A percentile compares a stretch with the other conserved stretches of the same genome.
phyloP scores from a whole-genome alignment of 2,329 filamentous ascomycete species.

The Trichoderma polysporum region DNA sequence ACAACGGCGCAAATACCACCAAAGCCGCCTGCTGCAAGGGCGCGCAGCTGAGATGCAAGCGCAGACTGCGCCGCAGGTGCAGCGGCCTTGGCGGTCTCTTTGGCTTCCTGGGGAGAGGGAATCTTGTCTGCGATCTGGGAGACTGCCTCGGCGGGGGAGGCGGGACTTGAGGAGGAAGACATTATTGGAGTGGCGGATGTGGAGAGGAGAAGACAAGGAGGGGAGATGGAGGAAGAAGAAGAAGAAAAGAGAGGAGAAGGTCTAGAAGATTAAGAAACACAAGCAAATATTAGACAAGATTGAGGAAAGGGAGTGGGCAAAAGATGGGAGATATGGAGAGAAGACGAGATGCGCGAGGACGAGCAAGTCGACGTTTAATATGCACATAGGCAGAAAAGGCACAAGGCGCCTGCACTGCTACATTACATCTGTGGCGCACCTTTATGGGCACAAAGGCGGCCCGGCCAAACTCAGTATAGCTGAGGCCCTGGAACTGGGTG shows the following conservation, averaged over 20 bases:
- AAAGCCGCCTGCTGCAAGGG: conserved; percentile 84
- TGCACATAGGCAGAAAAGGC: conserved; percentile 3
- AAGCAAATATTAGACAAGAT: not conserved
- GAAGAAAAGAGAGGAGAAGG: not conserved
- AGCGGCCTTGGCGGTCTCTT: conserved; percentile 21
- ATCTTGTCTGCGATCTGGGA: conserved; percentile 40
- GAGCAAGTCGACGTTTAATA: not conserved
- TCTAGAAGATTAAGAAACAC: not conserved
- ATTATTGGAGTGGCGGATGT: not conserved
- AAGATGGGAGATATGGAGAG: not conserved
- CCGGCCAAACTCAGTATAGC: not conserved
- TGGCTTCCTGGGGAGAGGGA: conserved; percentile 43
- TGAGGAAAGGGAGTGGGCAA: not conserved
- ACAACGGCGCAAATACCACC: conserved; percentile 92
- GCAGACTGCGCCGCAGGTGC: conserved; percentile 31
- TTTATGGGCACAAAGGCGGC: not conserved
- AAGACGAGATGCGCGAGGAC: not conserved
- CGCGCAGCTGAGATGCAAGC: conserved; percentile 62
- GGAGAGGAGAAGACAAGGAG: not conserved
- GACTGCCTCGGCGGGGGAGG: conserved; percentile 22
- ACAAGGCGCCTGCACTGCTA: not conserved
- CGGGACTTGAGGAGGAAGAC: conserved; percentile 19
- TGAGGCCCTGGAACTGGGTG: not conserved
- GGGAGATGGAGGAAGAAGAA: not conserved
- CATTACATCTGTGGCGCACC: not conserved